A percentile compares a stretch with the other conserved stretches of the same genome.
phyloP scores from a whole-genome alignment of 805 yeast species.

The Yarrowia divulgata region DNA sequence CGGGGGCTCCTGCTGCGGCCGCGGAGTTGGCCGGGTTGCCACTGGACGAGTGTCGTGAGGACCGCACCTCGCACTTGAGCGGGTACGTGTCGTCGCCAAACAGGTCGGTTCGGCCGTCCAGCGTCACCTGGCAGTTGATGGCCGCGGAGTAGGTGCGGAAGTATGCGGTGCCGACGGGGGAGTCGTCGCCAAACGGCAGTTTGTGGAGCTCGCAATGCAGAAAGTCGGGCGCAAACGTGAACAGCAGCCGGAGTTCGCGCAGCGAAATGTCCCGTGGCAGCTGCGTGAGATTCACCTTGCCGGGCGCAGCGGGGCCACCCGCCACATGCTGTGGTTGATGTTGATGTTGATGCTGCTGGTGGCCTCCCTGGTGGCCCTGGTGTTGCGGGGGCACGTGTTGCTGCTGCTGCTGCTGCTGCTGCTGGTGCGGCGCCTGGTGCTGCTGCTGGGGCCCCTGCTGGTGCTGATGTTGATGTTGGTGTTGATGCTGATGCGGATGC shows the following conservation, averaged over 20 bases:
- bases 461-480: neutral
- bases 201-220: slow-evolving; percentile 49
- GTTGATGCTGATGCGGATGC: slow-evolving; percentile 28
- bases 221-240: slow-evolving; percentile 53
- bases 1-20: neutral
- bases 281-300: slow-evolving; percentile 42
- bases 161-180: slow-evolving; percentile 46
- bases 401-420: slow-evolving; percentile 17
- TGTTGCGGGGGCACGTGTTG: neutral
- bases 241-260: slow-evolving; percentile 52
- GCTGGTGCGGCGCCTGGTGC: neutral
- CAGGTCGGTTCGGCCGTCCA: slow-evolving; percentile 30
- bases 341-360: slow-evolving; percentile 1
- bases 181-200: slow-evolving; percentile 44
- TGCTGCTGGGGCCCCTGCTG: neutral
- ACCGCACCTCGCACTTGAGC: slow-evolving; percentile 33
- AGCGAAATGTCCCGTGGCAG: slow-evolving; percentile 52
- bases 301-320: slow-evolving; percentile 23
- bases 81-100: slow-evolving; percentile 29
- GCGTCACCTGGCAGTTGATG: slow-evolving; percentile 30
- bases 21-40: neutral
- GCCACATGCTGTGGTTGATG: neutral
- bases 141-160: slow-evolving; percentile 45
- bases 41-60: slow-evolving; percentile 32
- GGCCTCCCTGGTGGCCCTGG: neutral